These are phyloP conservation scores for Rhizophagus sp. DNA, from an alignment of 192 early-diverging fungal genomes.

Conservation along the genomic window DNA sequence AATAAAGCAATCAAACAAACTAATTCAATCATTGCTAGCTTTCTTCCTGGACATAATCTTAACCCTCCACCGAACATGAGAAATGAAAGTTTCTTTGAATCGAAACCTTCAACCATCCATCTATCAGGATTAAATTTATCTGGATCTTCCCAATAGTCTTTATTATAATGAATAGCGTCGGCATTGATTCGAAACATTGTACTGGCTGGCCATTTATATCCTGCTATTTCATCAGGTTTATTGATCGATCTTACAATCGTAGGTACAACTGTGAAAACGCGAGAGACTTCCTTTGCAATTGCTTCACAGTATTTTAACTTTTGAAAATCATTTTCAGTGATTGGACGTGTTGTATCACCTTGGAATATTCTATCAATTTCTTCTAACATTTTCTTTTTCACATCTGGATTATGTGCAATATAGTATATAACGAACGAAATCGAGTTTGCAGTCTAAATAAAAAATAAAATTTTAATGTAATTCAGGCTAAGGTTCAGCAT, in stretches of 20 bases:
- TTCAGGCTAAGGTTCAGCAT: no score
- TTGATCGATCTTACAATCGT: background rate
- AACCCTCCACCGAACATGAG: constrained; percentile 9
- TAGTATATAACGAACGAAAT: constrained; percentile 10
- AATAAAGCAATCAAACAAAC: background rate
- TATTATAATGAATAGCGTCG: background rate
- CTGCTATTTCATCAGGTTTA: constrained; percentile 11
- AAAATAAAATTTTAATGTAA: background rate
- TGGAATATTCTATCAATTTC: constrained; percentile 7
- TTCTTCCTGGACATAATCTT: constrained; percentile 6
- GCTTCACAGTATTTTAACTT: constrained; percentile 22
- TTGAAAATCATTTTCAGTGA: background rate
- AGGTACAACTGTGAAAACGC: background rate
- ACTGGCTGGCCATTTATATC: constrained; percentile 6
- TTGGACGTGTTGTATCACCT: background rate
- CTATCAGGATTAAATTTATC: constrained; percentile 8
- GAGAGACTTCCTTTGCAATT: background rate
- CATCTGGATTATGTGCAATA: background rate
- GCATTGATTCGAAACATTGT: background rate
- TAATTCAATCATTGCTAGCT: constrained; percentile 3
- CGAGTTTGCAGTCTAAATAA: background rate
- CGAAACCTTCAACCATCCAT: background rate
- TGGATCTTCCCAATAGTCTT: background rate
- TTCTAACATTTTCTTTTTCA: background rate
- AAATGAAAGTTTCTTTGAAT: background rate